These are phyloP conservation scores for Yamadazyma epiphylla DNA, from an alignment of 1,139 yeast genomes.

Conservation along the genomic window DNA sequence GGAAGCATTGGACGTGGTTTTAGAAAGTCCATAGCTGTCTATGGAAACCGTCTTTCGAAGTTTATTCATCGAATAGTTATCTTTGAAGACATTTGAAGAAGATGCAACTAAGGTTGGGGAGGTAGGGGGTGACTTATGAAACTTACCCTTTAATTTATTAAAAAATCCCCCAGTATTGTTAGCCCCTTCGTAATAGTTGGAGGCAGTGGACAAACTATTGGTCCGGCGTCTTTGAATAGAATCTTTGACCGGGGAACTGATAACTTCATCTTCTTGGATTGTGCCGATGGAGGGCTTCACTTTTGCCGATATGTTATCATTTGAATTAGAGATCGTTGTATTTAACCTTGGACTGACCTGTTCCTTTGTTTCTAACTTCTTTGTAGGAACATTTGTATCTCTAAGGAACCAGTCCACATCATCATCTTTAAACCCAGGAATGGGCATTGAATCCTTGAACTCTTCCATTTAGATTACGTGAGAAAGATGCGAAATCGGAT, in stretches of 20 bases:
- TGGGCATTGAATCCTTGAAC: too few species aligned
- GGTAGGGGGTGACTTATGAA: conserved; percentile 19
- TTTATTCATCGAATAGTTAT: conserved; percentile 6
- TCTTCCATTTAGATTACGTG: too few species aligned
- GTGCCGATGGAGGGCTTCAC: conserved; percentile 35
- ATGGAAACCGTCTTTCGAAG: conserved; percentile 1
- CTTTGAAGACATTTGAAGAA: conserved; percentile 7
- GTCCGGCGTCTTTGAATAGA: conserved; percentile 4
- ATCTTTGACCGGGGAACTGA: conserved; percentile 6
- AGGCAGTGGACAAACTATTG: conserved; percentile 6
- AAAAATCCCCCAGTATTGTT: conserved; percentile 27
- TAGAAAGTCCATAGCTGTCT: conserved; percentile 2
- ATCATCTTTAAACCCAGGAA: conserved; percentile 25
- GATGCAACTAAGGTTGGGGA: conserved; percentile 9
- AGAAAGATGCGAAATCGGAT: too few species aligned
- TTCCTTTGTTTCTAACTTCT: neutral
- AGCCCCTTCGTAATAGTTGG: conserved; percentile 5
- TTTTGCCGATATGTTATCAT: conserved; percentile 26
- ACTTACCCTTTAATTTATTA: conserved; percentile 34
- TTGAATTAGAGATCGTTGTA: conserved; percentile 32
- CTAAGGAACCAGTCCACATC: conserved; percentile 53
- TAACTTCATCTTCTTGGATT: conserved; percentile 26
- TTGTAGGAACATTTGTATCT: conserved; percentile 16
- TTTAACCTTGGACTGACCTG: conserved; percentile 19
- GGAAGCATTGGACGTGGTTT: conserved; percentile 2